A percentile compares a stretch with the other conserved stretches of the same genome.
Evolutionary conservation across 495 filamentous ascomycete genomes (phyloP).

Genomic region (Aspergillus conjunctus): DNA sequence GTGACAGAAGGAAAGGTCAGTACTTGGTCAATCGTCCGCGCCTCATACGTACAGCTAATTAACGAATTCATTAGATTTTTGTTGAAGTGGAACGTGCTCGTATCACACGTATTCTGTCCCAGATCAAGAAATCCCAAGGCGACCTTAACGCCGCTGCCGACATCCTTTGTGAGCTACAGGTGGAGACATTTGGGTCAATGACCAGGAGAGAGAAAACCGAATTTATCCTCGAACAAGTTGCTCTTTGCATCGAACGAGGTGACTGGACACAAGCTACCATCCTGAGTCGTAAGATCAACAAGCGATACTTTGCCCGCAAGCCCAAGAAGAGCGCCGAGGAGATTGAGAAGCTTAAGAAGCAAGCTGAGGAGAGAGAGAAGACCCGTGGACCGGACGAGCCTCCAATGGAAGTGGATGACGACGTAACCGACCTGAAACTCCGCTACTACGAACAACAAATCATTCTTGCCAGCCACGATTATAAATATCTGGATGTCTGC

Average conservation of each 20-base stretch:
- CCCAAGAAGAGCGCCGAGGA: conserved; percentile 86
- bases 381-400: conserved; percentile 69
- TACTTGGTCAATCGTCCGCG: neutral
- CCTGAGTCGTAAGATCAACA: conserved; percentile 95
- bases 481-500: conserved; percentile 95
- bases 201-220: conserved; percentile 95
- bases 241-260: conserved; percentile 89
- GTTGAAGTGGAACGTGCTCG: conserved; percentile 97
- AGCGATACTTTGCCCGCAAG: conserved; percentile 82
- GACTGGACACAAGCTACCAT: conserved; percentile 97
- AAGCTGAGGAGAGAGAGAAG: conserved; percentile 77
- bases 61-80: conserved; percentile 67
- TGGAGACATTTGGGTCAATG: conserved; percentile 99
- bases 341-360: conserved; percentile 85
- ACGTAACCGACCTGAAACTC: conserved; percentile 94
- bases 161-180: conserved; percentile 94
- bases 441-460: conserved; percentile 97
- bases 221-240: conserved; percentile 95
- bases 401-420: conserved; percentile 76
- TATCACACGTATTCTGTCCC: conserved; percentile 88
- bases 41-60: conserved; percentile 3
- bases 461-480: conserved; percentile 88
- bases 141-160: conserved; percentile 88
- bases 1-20: conserved; percentile 95
- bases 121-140: conserved; percentile 95